Percentiles rank a stretch among this genome's conserved stretches.
Conservation (phyloP, 2,329 filamentous ascomycete genomes). For the Mycosphaerelloides madeirae region DNA sequence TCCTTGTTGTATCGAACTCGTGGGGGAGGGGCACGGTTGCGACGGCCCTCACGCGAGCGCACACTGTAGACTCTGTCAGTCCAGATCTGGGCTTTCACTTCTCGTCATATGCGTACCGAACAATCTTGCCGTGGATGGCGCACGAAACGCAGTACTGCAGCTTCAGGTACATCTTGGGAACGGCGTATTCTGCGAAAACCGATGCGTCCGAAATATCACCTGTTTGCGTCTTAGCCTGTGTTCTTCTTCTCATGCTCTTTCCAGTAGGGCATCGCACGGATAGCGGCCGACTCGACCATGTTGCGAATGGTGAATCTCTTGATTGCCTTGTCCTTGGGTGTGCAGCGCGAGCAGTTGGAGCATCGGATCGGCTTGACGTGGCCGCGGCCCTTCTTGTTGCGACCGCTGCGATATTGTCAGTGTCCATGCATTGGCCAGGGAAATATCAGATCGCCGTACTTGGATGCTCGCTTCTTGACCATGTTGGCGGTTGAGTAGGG, state of each 20-base stretch:
- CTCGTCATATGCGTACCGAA: slow-evolving; percentile 67
- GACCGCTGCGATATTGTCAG: slow-evolving; percentile 62
- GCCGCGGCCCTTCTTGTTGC: slow-evolving; percentile 99
- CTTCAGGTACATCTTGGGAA: slow-evolving; percentile 99
- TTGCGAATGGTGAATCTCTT: slow-evolving; percentile 99
- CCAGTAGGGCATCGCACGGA: slow-evolving; percentile 67
- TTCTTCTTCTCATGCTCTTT: background rate
- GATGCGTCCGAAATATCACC: slow-evolving; percentile 99
- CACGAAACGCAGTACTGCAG: slow-evolving; percentile 99
- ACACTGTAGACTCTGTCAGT: slow-evolving; percentile 58
- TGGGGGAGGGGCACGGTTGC: slow-evolving; percentile 97
- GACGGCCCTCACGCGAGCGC: slow-evolving; percentile 91
- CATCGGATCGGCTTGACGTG: slow-evolving; percentile 97
- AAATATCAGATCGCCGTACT: slow-evolving; percentile 48
- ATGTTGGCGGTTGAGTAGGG: slow-evolving; percentile 54
- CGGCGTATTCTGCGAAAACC: slow-evolving; percentile 98
- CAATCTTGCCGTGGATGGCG: slow-evolving; percentile 99
- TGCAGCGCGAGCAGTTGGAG: slow-evolving; percentile 77
- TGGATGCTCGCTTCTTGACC: slow-evolving; percentile 73
- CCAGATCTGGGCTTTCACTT: background rate
- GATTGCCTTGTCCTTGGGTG: slow-evolving; percentile 99
- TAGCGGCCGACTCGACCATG: slow-evolving; percentile 99
- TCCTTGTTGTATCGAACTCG: slow-evolving; percentile 99
- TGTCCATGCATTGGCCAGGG: slow-evolving; percentile 1
- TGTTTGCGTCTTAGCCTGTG: slow-evolving; percentile 36